Base-by-base conservation (phyloP, 768 basidiomycete genomes). In the Cubamyces sp. region DNA sequence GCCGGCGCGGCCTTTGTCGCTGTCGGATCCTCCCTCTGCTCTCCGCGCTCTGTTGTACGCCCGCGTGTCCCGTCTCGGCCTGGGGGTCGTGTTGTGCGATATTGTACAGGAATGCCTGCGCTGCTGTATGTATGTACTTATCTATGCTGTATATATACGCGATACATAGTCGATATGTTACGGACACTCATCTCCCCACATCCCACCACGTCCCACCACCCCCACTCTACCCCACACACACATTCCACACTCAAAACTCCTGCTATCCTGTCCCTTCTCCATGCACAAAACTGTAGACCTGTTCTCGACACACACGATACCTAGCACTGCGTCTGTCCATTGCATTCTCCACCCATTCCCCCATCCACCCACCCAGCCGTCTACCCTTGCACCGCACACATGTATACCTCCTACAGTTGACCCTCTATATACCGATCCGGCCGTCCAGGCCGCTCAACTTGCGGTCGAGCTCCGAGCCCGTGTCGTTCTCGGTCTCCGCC, bases 81-180 rank as follows among this genome's bases (percentile, higher is more conserved):
- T 34, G 34, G 40, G n/a, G 26, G 14, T n/a, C 40, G 14, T 12
- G 57, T 26, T 54, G 40, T 54, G 19, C 25, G 21, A 42, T 59
- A 59, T 39, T 59, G 57, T 59, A 59, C 57, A 51, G 26, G 21
- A 48, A 48, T 16, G 56, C 46, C 49, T 59, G 39, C 9, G 37
- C 21, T 9, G 21, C 12, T 59, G 49, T 50, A 34, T 59, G 41
- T 59, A 51, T 39, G 49, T 51, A 58, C 26, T 40, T 63, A 64
- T 64, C 52, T 64, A 64, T 59, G 57, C 49, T 64, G 62, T 64
- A 64, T 59, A 64, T 64, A 64, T 64, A 45, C 48, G 43, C 39
- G 43, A 19, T 54, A 61, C 34, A 47, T 39, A 30, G 52, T 55
- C 43, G 52, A 50, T 40, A 57, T 47, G 48, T 51, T 62, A 62